Evolutionary conservation across 179 eudicot genomes (phyloP), one percentile per base, ranked within the genome.

Genomic region (Beta lomatogona): DNA sequence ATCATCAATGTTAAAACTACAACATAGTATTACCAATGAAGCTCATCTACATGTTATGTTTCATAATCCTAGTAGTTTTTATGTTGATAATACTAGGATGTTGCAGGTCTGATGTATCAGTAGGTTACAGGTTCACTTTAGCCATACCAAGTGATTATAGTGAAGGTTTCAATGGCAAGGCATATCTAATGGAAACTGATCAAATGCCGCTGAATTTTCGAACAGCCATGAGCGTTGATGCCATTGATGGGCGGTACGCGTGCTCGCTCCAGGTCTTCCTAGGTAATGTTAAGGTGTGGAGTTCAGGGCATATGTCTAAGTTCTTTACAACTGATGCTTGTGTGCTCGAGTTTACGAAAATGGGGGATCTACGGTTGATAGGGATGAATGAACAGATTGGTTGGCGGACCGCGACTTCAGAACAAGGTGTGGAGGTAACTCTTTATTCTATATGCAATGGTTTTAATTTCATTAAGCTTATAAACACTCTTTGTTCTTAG

Each of bases 341-440:
- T 75, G 89, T 88, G 59, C 89, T 96, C 6, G 91, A 90, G 91
- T 88, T 96, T 4, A 90, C 92, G 11, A 76, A 71, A 6, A 31
- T 81, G 41, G 99, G 99, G 3, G 96, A 94, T 78, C 84, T 96
- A 45, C 86, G 80, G 59, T 78, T 96, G 83, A 93, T 84, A 71
- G 97, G 90, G 16, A 71, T 65, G 5, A 76, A 88, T 52, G 90
- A 85, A 3, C 46, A 73, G 46, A 82, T 93, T 72, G 99, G 99
- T 48, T 96, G 99, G 98, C 77, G 89, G 52, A 89, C 90, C 11
- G 99, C 93, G 25, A 94, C 99, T 81, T 83, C 91, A 9, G 94
- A 90, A 69, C 98, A 96, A 89, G 97, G 93, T 79, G 96, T 94
- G 77, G 74, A 94, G 98, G 98, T 96, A 92, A 90, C 57, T 41